Conservation (phyloP, 1,284 basidiomycete genomes). For the Xerocomus nothofagi region DNA sequence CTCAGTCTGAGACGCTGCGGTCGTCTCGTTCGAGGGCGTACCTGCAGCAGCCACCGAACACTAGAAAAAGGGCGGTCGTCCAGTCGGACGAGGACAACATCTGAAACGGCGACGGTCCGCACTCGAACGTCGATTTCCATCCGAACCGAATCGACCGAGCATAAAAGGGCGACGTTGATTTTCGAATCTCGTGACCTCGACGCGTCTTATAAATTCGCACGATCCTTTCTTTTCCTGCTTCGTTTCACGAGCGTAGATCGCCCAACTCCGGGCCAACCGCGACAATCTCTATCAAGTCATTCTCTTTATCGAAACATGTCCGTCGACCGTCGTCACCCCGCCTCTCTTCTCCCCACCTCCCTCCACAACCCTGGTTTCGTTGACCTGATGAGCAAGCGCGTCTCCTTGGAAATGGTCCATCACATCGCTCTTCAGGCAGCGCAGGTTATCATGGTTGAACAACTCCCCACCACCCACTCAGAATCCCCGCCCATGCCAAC, state of each 20-base stretch:
- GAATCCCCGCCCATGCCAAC: conserved; percentile 41
- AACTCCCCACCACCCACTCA: conserved; percentile 34
- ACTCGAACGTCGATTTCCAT: not conserved
- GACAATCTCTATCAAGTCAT: conserved; percentile 34
- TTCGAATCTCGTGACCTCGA: conserved; percentile 30
- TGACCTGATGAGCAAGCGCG: conserved; percentile 72
- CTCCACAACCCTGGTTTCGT: conserved; percentile 78
- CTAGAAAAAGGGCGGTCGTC: conserved; percentile 58
- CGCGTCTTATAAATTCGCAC: conserved; percentile 11
- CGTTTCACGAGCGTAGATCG: conserved; percentile 11
- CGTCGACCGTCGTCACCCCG: conserved; percentile 50
- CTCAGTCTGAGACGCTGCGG: not conserved
- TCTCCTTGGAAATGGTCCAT: conserved; percentile 81
- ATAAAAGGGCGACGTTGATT: no score
- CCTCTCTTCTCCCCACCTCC: conserved; percentile 68
- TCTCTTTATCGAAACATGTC: conserved; percentile 35
- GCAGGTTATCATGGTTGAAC: conserved; percentile 64
- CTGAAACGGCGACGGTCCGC: not conserved
- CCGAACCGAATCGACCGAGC: not conserved
- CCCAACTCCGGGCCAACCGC: conserved; percentile 8
- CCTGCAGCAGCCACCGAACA: conserved; percentile 86
- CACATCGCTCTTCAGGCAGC: conserved; percentile 69
- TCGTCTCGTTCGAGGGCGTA: conserved; percentile 28
- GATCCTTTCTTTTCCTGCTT: conserved; percentile 15
- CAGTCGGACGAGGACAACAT: conserved; percentile 46